phyloP scores from a whole-genome alignment of 495 filamentous ascomycete genomes.

The Pseudoneurospora amorphoporcata region DNA sequence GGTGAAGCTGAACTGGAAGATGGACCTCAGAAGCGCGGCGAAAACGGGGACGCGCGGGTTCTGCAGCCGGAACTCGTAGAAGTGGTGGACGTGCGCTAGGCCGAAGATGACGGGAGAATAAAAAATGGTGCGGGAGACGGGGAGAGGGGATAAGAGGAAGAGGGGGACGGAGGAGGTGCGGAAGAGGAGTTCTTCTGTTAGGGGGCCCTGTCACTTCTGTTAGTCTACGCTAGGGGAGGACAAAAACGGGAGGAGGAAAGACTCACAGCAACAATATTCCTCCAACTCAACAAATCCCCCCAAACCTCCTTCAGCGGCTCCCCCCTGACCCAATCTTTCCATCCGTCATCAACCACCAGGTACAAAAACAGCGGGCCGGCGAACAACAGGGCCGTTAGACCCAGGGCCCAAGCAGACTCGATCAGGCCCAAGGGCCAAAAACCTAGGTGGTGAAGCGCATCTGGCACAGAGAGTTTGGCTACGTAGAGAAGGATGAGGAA shows the following conservation, averaged over 20 bases:
- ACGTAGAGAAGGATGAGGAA: constrained; percentile 43
- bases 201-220: constrained; percentile 50
- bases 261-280: constrained; percentile 46
- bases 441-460: constrained; percentile 57
- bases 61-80: constrained; percentile 83
- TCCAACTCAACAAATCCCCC: constrained; percentile 41
- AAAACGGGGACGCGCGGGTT: constrained; percentile 57
- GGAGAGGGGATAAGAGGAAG: constrained; percentile 60
- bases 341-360: constrained; percentile 58
- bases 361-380: constrained; percentile 72
- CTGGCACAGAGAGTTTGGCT: constrained; percentile 23
- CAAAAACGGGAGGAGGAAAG: background rate
- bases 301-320: constrained; percentile 21
- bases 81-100: constrained; percentile 89
- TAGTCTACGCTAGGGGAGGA: background rate
- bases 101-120: constrained; percentile 84
- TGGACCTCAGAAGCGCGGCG: constrained; percentile 52
- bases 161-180: constrained; percentile 74
- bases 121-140: constrained; percentile 55
- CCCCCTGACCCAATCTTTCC: constrained; percentile 50
- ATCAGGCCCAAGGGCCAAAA: constrained; percentile 59
- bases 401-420: constrained; percentile 47
- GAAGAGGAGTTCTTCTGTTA: constrained; percentile 91
- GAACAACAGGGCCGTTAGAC: constrained; percentile 73
- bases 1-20: constrained; percentile 87